phyloP scores from a whole-genome alignment of 2,329 filamentous ascomycete genomes.

The Fusarium humuli region DNA sequence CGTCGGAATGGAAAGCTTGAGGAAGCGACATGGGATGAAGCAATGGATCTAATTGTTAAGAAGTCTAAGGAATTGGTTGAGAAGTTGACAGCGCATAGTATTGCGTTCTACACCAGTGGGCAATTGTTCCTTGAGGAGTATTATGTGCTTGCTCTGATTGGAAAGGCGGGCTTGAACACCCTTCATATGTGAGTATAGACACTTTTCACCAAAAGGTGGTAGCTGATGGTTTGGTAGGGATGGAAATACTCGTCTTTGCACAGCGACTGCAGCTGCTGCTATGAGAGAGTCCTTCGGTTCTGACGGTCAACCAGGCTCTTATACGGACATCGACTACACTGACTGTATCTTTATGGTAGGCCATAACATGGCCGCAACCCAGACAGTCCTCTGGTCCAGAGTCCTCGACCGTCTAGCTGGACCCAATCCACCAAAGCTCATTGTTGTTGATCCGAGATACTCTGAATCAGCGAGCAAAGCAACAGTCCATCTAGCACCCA shows the following conservation, averaged over 20 bases:
- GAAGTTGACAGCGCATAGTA: neutral
- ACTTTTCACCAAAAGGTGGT: neutral
- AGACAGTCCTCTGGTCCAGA: neutral
- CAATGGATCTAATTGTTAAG: neutral
- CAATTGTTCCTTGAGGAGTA: neutral
- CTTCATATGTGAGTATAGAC: neutral
- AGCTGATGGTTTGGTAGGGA: neutral
- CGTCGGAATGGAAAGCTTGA: neutral
- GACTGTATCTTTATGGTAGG: slow-evolving; percentile 4
- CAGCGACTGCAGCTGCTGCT: neutral
- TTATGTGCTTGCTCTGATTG: neutral
- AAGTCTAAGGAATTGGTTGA: neutral
- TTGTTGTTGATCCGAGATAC: neutral
- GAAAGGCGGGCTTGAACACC: neutral
- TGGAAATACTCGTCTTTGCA: neutral
- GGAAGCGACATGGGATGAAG: neutral
- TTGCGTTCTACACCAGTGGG: neutral
- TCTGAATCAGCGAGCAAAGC: neutral
- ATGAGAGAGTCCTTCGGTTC: slow-evolving; percentile 1
- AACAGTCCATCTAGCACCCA: neutral
- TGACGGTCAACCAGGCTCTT: neutral
- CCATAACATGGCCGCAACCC: neutral
- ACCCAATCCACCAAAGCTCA: neutral
- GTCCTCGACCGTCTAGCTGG: neutral
- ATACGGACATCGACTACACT: neutral